Evolutionary conservation across 257 asterid species (phyloP).

Genomic region (Sherardia arvensis): DNA sequence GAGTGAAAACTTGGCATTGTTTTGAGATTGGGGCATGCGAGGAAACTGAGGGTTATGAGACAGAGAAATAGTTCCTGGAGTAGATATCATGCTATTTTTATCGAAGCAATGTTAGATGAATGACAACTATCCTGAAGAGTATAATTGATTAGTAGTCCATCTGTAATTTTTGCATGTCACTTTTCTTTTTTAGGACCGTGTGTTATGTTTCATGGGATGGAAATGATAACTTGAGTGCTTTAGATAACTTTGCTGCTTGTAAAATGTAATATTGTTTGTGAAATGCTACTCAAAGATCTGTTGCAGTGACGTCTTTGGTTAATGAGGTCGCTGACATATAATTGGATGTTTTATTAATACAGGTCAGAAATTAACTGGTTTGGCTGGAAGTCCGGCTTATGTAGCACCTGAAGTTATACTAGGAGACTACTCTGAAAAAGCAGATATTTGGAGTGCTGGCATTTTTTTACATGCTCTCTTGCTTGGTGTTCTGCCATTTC

Average conservation of each 20-base stretch:
- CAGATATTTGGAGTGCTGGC: conserved; percentile 48
- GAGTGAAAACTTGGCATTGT: no score
- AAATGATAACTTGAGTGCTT: not conserved
- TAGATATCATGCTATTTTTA: no score
- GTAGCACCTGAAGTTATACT: conserved; percentile 41
- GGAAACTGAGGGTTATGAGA: no score
- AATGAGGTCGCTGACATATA: not conserved
- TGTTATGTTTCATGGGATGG: not conserved
- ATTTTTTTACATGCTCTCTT: conserved; percentile 38
- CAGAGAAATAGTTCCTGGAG: no score
- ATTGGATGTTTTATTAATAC: not conserved
- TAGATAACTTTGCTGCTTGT: not conserved
- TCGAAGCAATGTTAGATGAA: no score
- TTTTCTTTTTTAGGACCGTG: not conserved
- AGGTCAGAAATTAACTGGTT: conserved; percentile 38
- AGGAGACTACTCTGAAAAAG: conserved; percentile 34
- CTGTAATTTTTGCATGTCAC: not conserved
- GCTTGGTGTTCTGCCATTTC: conserved; percentile 37
- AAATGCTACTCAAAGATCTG: not conserved
- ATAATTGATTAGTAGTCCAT: not conserved
- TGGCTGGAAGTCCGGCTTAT: conserved; percentile 48
- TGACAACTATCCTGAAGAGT: not conserved
- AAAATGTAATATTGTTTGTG: not conserved
- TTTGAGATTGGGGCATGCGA: no score
- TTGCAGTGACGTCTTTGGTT: not conserved